Conservation (phyloP, 352 stramenopile genomes). For the Plasmopara muralis region DNA sequence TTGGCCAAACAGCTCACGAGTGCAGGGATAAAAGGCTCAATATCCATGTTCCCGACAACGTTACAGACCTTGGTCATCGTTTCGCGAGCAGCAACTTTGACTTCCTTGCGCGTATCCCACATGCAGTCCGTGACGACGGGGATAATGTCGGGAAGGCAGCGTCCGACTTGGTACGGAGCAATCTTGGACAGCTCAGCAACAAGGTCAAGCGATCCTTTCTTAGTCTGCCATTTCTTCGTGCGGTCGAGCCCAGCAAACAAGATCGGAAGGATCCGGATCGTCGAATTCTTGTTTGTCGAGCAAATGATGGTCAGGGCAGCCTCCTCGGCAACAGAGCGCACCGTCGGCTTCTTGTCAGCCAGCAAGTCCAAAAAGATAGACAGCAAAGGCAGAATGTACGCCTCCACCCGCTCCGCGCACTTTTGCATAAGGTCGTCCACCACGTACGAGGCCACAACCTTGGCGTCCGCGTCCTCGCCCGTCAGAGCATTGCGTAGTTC, state of each 20-base stretch:
- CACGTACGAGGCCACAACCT: conserved; percentile 64
- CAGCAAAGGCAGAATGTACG: conserved; percentile 70
- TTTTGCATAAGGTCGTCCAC: conserved; percentile 85
- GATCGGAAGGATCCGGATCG: conserved; percentile 80
- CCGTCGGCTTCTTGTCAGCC: conserved; percentile 76
- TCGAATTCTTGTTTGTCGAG: conserved; percentile 82
- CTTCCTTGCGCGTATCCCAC: conserved; percentile 98
- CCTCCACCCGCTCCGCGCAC: conserved; percentile 69
- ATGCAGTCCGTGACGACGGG: conserved; percentile 96
- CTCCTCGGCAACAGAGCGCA: conserved; percentile 63
- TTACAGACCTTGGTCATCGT: conserved; percentile 94
- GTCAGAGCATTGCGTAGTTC: conserved; percentile 59
- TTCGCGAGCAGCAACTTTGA: conserved; percentile 91
- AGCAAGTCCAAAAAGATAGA: conserved; percentile 69
- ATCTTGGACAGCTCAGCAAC: conserved; percentile 88
- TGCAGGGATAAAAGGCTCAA: conserved; percentile 98
- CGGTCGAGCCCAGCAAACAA: conserved; percentile 89
- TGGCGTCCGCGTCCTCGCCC: conserved; percentile 52
- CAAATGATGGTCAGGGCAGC: conserved; percentile 75
- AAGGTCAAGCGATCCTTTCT: conserved; percentile 93
- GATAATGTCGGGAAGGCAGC: conserved; percentile 95
- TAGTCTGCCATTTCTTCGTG: conserved; percentile 95
- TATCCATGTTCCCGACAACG: conserved; percentile 98
- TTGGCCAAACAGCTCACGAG: conserved; percentile 97
- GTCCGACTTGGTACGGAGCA: conserved; percentile 93